A percentile compares a stretch with the other conserved stretches of the same genome.
phyloP scores from a whole-genome alignment of 768 basidiomycete genomes.

The Pulveroboletus sp. region DNA sequence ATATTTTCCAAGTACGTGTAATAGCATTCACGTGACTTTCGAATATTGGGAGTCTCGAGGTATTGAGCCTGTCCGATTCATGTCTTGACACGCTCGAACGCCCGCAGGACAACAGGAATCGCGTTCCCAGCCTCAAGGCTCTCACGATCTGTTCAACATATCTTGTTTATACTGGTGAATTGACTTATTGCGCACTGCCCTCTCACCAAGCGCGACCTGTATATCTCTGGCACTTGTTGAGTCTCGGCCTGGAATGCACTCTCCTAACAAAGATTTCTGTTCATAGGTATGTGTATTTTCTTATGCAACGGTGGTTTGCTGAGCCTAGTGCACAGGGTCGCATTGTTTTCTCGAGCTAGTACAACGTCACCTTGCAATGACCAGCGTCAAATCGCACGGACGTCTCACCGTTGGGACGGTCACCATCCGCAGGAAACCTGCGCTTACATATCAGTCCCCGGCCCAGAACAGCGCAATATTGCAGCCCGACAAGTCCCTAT shows the following conservation, averaged over 20 bases:
- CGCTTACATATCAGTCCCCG: conserved; percentile 55
- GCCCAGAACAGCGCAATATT: conserved; percentile 29
- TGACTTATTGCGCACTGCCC: conserved; percentile 7
- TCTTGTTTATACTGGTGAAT: conserved; percentile 23
- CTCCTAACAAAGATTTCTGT: conserved; percentile 10
- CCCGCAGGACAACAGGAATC: conserved; percentile 4
- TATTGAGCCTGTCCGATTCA: conserved; percentile 19
- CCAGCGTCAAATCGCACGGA: conserved; percentile 20
- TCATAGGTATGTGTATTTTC: conserved; percentile 17
- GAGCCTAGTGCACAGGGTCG: conserved; percentile 10
- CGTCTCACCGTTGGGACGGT: conserved; percentile 10
- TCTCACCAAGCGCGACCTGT: conserved; percentile 7
- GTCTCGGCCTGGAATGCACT: conserved; percentile 21
- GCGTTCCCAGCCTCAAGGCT: conserved; percentile 6
- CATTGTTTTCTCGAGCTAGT: conserved; percentile 2
- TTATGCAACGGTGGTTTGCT: not conserved
- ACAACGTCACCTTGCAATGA: conserved; percentile 16
- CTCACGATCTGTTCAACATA: conserved; percentile 9
- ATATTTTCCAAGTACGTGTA: no score
- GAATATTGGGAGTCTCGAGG: no score
- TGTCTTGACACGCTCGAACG: conserved; percentile 18
- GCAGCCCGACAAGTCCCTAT: conserved; percentile 19
- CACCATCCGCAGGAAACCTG: conserved; percentile 51
- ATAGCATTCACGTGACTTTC: conserved; percentile 21
- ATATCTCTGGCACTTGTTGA: conserved; percentile 10